Conservation (phyloP, 176 grass and related monocot species). For the Secale cereale region DNA sequence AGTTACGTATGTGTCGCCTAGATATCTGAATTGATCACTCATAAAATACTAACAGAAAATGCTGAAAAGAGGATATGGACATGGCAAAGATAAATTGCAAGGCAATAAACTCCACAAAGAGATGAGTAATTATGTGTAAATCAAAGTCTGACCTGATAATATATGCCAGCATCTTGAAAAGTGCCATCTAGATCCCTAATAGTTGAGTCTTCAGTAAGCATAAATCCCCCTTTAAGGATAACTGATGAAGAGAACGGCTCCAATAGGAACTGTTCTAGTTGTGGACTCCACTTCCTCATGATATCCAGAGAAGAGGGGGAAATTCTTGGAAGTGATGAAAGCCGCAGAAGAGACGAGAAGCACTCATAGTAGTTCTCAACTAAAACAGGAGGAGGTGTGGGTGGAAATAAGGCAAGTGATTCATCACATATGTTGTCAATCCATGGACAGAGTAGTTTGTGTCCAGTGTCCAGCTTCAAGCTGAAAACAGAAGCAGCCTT, state of each 20-base stretch:
- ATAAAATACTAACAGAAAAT: neutral
- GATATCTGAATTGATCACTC: constrained; percentile 10
- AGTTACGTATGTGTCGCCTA: neutral
- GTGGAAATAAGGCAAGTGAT: constrained; percentile 81
- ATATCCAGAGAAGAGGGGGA: constrained; percentile 51
- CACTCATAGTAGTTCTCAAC: constrained; percentile 61
- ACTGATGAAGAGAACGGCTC: constrained; percentile 47
- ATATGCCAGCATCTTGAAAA: constrained; percentile 64
- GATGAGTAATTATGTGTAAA: constrained; percentile 24
- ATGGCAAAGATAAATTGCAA: neutral
- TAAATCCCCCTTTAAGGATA: constrained; percentile 45
- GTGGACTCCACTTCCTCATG: constrained; percentile 72
- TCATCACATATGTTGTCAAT: constrained; percentile 97
- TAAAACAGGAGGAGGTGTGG: constrained; percentile 69
- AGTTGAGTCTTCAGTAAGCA: constrained; percentile 50
- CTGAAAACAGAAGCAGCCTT: constrained; percentile 94
- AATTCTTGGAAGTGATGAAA: constrained; percentile 82
- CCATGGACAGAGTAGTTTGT: constrained; percentile 96
- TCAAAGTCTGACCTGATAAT: constrained; percentile 76
- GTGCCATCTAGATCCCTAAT: constrained; percentile 64
- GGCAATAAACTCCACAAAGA: constrained; percentile 19
- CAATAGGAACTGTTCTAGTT: constrained; percentile 66
- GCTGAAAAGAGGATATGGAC: neutral
- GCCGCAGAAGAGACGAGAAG: constrained; percentile 57
- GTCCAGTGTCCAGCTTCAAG: constrained; percentile 88